A percentile compares a stretch with the other conserved stretches of the same genome.
Conservation (phyloP, 306 rosid species). For the Rosa rugosa region DNA sequence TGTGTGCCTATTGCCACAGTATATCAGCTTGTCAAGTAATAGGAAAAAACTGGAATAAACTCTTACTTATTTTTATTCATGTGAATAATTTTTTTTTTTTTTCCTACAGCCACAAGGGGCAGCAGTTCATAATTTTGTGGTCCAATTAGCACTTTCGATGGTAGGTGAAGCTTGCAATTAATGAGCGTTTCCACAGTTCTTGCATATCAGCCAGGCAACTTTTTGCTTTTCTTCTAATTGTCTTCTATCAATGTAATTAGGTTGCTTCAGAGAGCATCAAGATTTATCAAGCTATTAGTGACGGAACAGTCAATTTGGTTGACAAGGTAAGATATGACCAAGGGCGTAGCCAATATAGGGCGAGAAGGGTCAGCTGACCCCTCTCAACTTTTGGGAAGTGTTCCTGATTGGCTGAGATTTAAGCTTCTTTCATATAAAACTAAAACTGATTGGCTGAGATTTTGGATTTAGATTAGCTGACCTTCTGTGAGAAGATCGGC, state of each 20-base stretch:
- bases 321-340: conserved; percentile 89
- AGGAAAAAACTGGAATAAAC: background rate
- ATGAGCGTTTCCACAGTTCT: conserved; percentile 21
- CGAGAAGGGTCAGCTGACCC: too few relatives aligned
- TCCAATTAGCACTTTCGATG: conserved; percentile 87
- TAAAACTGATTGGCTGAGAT: too few relatives aligned
- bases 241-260: conserved; percentile 41
- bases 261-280: conserved; percentile 91
- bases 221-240: conserved; percentile 25
- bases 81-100: background rate
- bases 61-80: background rate
- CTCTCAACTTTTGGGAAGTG: too few relatives aligned
- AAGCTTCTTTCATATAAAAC: too few relatives aligned
- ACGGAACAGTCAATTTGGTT: conserved; percentile 93
- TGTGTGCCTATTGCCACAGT: background rate
- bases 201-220: background rate
- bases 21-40: background rate
- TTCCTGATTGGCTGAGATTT: too few relatives aligned
- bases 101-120: conserved; percentile 93
- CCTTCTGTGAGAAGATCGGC: too few relatives aligned
- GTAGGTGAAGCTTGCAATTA: conserved; percentile 46
- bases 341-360: too few relatives aligned
- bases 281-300: conserved; percentile 96
- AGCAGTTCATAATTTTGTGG: conserved; percentile 77
- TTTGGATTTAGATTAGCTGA: too few relatives aligned